Conservation (phyloP, 2,329 filamentous ascomycete genomes). For the Coniochaeta prunicola region DNA sequence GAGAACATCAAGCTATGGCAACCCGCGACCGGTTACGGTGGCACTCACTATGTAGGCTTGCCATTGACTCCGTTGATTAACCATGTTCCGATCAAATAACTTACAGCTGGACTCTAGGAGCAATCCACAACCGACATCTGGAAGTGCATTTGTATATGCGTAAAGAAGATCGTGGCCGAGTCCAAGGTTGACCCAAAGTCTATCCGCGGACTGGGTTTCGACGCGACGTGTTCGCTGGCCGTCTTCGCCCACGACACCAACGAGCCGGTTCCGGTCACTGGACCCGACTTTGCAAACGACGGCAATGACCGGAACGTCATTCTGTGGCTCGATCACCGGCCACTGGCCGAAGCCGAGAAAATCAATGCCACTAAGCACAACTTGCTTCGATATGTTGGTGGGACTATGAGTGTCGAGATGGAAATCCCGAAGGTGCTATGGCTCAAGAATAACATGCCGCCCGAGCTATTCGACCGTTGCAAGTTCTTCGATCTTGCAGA, state of each 20-base stretch:
- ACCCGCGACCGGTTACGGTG: slow-evolving; percentile 58
- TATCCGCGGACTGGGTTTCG: slow-evolving; percentile 90
- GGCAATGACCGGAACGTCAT: slow-evolving; percentile 90
- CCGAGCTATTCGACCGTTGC: slow-evolving; percentile 81
- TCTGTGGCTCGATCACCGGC: slow-evolving; percentile 93
- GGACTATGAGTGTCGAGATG: slow-evolving; percentile 99
- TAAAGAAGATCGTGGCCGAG: slow-evolving; percentile 74
- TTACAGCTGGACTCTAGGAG: slow-evolving; percentile 45
- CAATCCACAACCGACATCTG: slow-evolving; percentile 98
- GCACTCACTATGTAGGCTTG: slow-evolving; percentile 50
- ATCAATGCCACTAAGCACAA: slow-evolving; percentile 93
- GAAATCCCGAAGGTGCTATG: slow-evolving; percentile 97
- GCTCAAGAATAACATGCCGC: slow-evolving; percentile 97
- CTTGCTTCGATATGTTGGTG: slow-evolving; percentile 89
- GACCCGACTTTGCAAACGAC: slow-evolving; percentile 73
- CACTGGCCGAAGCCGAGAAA: slow-evolving; percentile 80
- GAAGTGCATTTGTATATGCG: slow-evolving; percentile 85
- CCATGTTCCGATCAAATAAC: background rate
- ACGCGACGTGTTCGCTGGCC: slow-evolving; percentile 94
- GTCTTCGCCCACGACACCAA: slow-evolving; percentile 87
- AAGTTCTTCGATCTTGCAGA: slow-evolving; percentile 96
- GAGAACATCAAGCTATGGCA: slow-evolving; percentile 78
- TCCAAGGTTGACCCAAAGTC: slow-evolving; percentile 68
- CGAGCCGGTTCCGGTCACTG: slow-evolving; percentile 85
- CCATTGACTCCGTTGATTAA: too few species aligned